These are phyloP conservation scores for Gentiana straminea DNA, from an alignment of 257 asterid species.

Conservation along the genomic window DNA sequence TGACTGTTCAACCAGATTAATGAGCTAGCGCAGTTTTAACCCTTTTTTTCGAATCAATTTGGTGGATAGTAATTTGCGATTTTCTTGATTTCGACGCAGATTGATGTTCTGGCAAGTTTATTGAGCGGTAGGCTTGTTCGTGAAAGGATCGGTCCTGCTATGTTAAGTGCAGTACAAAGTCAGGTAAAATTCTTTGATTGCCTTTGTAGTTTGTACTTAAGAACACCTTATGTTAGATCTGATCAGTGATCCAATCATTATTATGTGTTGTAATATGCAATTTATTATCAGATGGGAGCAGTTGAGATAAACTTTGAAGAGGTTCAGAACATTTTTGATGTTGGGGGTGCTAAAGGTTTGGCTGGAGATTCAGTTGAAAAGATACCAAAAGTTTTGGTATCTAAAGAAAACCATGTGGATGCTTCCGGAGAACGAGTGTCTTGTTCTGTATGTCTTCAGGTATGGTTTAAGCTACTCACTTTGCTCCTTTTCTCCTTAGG, in stretches of 20 bases:
- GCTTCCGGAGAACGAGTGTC: constrained; percentile 72
- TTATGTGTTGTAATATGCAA: background rate
- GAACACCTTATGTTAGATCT: background rate
- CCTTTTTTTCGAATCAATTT: too few species aligned
- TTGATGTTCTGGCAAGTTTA: constrained; percentile 88
- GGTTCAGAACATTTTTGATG: constrained; percentile 70
- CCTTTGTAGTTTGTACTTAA: constrained; percentile 4
- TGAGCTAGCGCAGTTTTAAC: too few species aligned
- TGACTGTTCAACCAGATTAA: too few species aligned
- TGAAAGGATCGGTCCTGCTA: constrained; percentile 97
- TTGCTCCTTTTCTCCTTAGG: too few species aligned
- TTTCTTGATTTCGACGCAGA: constrained; percentile 32
- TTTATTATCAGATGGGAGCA: constrained; percentile 73
- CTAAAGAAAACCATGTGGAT: constrained; percentile 45
- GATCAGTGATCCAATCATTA: too few species aligned
- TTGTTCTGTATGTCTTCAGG: constrained; percentile 99
- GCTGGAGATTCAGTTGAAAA: constrained; percentile 72
- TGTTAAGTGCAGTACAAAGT: constrained; percentile 98
- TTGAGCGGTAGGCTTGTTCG: constrained; percentile 94
- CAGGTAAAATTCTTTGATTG: constrained; percentile 36
- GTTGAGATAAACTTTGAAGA: constrained; percentile 74
- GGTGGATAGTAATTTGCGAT: background rate
- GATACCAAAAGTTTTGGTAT: constrained; percentile 66
- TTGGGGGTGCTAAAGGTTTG: constrained; percentile 86
- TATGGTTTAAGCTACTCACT: constrained; percentile 6